Conservation (phyloP, 2,329 filamentous ascomycete genomes). For the Hypoxylon sp. region DNA sequence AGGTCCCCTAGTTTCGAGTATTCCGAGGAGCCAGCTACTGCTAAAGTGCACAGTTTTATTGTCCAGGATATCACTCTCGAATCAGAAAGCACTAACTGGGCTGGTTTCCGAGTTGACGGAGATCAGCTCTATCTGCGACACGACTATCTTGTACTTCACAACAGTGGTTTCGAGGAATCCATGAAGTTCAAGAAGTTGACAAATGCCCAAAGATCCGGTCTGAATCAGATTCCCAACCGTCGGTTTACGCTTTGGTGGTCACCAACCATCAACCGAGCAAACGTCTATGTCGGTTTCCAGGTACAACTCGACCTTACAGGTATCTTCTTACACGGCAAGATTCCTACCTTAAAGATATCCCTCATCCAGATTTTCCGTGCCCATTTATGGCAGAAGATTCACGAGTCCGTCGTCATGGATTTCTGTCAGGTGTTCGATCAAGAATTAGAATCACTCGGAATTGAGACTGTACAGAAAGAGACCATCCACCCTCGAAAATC, state of each 20-base stretch:
- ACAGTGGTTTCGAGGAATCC: conserved; percentile 68
- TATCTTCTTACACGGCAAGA: conserved; percentile 99
- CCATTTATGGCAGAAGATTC: conserved; percentile 99
- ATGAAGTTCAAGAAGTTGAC: conserved; percentile 99
- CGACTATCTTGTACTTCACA: conserved; percentile 63
- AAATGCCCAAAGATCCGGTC: conserved; percentile 94
- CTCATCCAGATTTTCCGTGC: conserved; percentile 99
- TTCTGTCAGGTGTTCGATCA: conserved; percentile 98
- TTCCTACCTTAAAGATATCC: conserved; percentile 97
- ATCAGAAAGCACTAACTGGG: conserved; percentile 61
- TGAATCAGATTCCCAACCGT: conserved; percentile 98
- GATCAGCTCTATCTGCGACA: conserved; percentile 67
- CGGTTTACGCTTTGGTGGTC: conserved; percentile 99
- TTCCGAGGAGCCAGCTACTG: conserved; percentile 47
- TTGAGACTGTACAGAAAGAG: conserved; percentile 98
- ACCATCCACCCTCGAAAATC: conserved; percentile 99
- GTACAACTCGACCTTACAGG: conserved; percentile 97
- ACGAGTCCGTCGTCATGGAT: conserved; percentile 99
- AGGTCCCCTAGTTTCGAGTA: conserved; percentile 54
- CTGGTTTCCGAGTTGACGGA: conserved; percentile 65
- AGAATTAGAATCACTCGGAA: conserved; percentile 93
- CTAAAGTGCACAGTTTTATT: conserved; percentile 56
- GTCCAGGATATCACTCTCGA: conserved; percentile 62
- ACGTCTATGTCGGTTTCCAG: conserved; percentile 99
- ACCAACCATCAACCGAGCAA: conserved; percentile 91